phyloP scores from a whole-genome alignment of 1,284 basidiomycete species.

The Inonotus hispidus region DNA sequence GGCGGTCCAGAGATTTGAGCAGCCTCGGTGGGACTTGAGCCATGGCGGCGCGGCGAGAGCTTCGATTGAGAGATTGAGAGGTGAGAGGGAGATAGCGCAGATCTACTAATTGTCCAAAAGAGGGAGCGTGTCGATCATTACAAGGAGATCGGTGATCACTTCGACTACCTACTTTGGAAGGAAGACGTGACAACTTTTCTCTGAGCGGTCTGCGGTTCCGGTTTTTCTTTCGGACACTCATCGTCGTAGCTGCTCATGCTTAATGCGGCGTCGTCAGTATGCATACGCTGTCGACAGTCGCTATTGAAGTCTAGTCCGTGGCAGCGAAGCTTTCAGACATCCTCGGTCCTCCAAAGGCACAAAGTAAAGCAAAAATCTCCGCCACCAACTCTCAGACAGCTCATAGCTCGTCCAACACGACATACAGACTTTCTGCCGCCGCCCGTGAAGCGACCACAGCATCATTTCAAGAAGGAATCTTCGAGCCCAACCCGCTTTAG shows the following conservation, averaged over 20 bases:
- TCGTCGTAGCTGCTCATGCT: constrained; percentile 2
- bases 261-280: background rate
- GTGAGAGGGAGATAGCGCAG: background rate
- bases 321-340: constrained; percentile 23
- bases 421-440: background rate
- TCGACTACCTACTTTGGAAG: background rate
- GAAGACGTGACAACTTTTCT: background rate
- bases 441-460: background rate
- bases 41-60: constrained; percentile 2
- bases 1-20: constrained; percentile 46
- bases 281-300: background rate
- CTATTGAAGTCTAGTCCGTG: constrained; percentile 34
- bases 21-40: constrained; percentile 28
- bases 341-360: constrained; percentile 19
- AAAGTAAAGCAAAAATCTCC: background rate
- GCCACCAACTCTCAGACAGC: background rate
- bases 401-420: background rate
- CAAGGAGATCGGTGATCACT: background rate
- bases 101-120: background rate
- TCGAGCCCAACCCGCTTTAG: background rate
- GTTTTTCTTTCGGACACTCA: background rate
- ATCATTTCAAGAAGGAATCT: background rate
- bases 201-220: background rate
- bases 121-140: background rate
- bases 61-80: no score